A percentile compares a stretch with the other conserved stretches of the same genome.
Conservation (phyloP, 441 rosid genomes). For the Populus trichocarpa region DNA sequence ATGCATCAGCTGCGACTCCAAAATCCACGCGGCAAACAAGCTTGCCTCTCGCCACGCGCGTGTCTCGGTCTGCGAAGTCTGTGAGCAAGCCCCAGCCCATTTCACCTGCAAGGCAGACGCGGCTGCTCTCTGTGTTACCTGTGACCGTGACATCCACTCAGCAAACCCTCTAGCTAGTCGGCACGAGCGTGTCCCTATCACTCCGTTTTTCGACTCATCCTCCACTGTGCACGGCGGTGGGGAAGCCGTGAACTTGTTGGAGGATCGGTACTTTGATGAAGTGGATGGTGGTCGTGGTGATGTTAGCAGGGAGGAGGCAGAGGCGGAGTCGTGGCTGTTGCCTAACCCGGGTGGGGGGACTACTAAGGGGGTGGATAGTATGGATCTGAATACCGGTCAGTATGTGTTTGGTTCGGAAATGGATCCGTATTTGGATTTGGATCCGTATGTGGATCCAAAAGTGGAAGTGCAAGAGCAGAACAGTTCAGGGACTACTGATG, state of each 20-base stretch:
- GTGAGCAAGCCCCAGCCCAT: conserved; percentile 93
- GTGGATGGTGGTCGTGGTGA: conserved; percentile 38
- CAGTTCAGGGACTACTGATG: conserved; percentile 70
- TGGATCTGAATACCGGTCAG: conserved; percentile 59
- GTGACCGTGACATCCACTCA: conserved; percentile 92
- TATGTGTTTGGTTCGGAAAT: conserved; percentile 51
- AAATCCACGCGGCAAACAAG: conserved; percentile 84
- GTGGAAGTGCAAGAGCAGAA: conserved; percentile 63
- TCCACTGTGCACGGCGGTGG: conserved; percentile 31
- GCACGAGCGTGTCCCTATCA: conserved; percentile 77
- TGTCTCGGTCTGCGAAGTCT: conserved; percentile 81
- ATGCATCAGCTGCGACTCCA: conserved; percentile 72
- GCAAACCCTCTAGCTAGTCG: conserved; percentile 81
- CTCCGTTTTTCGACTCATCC: conserved; percentile 61
- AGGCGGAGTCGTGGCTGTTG: conserved; percentile 85
- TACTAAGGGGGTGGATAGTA: conserved; percentile 37
- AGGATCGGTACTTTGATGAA: conserved; percentile 48
- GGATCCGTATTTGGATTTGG: conserved; percentile 67
- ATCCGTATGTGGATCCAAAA: conserved; percentile 69
- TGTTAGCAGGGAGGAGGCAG: conserved; percentile 73
- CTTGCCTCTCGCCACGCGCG: conserved; percentile 91
- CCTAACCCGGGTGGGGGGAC: conserved; percentile 36
- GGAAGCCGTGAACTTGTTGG: conserved; percentile 44
- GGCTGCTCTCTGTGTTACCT: conserved; percentile 80
- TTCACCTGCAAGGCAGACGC: conserved; percentile 97